Evolutionary conservation across 257 asterid genomes (phyloP).

Genomic region (Solanum tarijense): DNA sequence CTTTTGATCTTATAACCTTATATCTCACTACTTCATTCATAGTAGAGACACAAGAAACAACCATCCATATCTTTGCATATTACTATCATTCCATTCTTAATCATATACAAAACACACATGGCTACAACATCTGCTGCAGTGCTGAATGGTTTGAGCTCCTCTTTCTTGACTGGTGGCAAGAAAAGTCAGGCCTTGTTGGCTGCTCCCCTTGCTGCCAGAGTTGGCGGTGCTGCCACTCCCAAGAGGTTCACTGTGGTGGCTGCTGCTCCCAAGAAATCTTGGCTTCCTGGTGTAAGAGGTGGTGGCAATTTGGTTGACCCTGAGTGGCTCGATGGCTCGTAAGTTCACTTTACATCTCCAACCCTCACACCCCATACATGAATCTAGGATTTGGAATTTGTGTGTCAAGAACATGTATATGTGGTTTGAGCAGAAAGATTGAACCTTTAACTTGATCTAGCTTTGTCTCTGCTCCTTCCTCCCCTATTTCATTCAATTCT

Average conservation of each 20-base stretch:
- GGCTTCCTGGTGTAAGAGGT: conserved; percentile 72
- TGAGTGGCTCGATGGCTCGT: conserved; percentile 99
- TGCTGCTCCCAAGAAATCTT: conserved; percentile 76
- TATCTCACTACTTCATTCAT: conserved; percentile 7
- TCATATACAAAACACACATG: conserved; percentile 19
- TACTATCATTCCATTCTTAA: neutral
- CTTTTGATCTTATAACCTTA: conserved; percentile 16
- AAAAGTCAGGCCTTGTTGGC: conserved; percentile 47
- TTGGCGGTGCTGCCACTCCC: conserved; percentile 20
- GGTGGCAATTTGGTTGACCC: conserved; percentile 76
- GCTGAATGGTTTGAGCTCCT: conserved; percentile 60
- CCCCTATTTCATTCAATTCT: neutral
- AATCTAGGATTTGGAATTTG: neutral
- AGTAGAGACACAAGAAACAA: neutral
- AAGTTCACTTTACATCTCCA: conserved; percentile 15
- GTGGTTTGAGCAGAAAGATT: neutral
- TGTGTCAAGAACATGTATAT: neutral
- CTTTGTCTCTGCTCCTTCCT: neutral
- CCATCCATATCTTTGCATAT: neutral
- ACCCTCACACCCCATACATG: neutral
- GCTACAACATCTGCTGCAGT: conserved; percentile 91
- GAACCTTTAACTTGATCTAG: neutral
- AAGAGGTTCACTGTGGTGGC: conserved; percentile 53
- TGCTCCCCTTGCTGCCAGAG: conserved; percentile 34
- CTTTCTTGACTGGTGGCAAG: conserved; percentile 74